These are phyloP conservation scores for Dryas drummondii DNA, from an alignment of 306 rosid species.

Conservation along the genomic window DNA sequence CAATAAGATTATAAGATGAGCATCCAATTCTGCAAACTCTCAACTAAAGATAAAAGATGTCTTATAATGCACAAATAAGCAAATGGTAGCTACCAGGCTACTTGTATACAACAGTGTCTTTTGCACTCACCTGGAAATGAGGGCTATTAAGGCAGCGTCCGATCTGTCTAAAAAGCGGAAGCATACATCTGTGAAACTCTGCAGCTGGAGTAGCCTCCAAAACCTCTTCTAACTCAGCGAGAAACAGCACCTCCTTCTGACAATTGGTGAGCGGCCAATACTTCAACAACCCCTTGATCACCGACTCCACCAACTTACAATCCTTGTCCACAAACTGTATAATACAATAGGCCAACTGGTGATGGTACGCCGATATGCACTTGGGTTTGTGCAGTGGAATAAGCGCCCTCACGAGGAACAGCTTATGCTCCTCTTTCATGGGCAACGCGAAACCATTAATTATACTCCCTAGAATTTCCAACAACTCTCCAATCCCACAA, in stretches of 20 bases:
- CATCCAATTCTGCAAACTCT: background rate
- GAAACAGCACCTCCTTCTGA: conserved; percentile 75
- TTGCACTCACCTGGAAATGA: conserved; percentile 58
- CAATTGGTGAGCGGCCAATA: conserved; percentile 73
- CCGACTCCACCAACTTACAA: conserved; percentile 55
- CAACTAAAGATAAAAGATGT: background rate
- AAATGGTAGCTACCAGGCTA: background rate
- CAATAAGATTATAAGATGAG: background rate
- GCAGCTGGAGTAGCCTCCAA: conserved; percentile 48
- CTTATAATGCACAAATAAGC: background rate
- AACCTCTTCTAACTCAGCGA: conserved; percentile 62
- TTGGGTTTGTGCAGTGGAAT: conserved; percentile 73
- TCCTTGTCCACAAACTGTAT: conserved; percentile 76
- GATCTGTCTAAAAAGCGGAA: conserved; percentile 58
- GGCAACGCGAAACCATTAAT: conserved; percentile 71
- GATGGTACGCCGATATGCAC: conserved; percentile 40
- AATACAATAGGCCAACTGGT: conserved; percentile 57
- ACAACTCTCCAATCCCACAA: conserved; percentile 59
- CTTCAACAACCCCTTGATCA: conserved; percentile 64
- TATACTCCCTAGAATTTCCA: conserved; percentile 66
- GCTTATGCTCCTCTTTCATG: conserved; percentile 71
- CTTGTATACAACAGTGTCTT: background rate
- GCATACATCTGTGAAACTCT: conserved; percentile 50
- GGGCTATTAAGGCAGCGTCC: conserved; percentile 69
- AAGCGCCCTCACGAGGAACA: conserved; percentile 57